Evolutionary conservation across 768 basidiomycete genomes (phyloP).

Genomic region (Sarcodon aspratus): DNA sequence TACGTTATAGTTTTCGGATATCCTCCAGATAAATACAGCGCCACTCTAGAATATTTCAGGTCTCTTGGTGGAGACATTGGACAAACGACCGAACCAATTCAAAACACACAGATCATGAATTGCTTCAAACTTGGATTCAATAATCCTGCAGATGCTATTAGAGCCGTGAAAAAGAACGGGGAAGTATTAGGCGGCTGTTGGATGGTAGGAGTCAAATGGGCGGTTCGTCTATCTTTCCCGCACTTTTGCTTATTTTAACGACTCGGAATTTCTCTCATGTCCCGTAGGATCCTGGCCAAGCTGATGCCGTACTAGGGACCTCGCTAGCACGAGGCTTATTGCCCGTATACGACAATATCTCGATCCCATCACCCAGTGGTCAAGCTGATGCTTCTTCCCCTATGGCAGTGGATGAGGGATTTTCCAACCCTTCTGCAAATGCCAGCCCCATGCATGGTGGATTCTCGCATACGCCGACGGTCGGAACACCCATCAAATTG

Average conservation of each 20-base stretch:
- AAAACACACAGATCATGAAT: conserved; percentile 58
- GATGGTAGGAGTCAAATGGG: conserved; percentile 86
- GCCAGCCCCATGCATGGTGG: not conserved
- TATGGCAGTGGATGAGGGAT: conserved; percentile 11
- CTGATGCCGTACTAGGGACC: conserved; percentile 37
- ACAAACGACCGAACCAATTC: conserved; percentile 55
- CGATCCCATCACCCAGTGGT: conserved; percentile 3
- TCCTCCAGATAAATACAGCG: conserved; percentile 64
- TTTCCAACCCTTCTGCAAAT: conserved; percentile 8
- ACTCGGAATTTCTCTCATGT: not conserved
- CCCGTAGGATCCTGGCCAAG: conserved; percentile 48
- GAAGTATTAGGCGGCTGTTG: conserved; percentile 63
- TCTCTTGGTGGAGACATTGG: conserved; percentile 35
- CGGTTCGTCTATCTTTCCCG: conserved; percentile 39
- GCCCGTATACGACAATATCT: conserved; percentile 8
- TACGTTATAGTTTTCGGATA: conserved; percentile 86
- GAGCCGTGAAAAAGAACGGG: conserved; percentile 76
- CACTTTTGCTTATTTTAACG: not conserved
- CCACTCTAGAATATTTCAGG: conserved; percentile 65
- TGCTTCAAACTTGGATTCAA: conserved; percentile 74
- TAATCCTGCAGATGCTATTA: conserved; percentile 60
- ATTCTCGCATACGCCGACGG: conserved; percentile 23
- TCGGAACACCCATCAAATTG: conserved; percentile 64
- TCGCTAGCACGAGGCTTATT: conserved; percentile 11
- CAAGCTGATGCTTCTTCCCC: not conserved